Evolutionary conservation across 768 basidiomycete genomes (phyloP), one percentile per base, ranked within the genome.

Genomic region (Xerocomellus amylosporus): DNA sequence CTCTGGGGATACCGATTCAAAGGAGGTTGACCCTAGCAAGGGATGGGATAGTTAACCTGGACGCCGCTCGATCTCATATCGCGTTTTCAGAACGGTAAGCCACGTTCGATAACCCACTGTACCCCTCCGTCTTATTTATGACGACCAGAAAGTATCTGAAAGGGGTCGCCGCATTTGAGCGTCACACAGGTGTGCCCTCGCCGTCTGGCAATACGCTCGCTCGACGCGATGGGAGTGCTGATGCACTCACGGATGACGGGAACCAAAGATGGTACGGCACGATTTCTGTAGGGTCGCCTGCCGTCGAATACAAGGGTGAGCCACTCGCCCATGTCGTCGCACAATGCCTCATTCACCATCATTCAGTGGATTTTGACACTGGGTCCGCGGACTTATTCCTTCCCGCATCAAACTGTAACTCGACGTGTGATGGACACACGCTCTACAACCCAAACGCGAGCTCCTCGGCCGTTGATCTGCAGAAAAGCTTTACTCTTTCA

Each of bases 311-410:
- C 53, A 49, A 31, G 12, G 55, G 68, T 68, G 33, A 39, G 64
- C 34, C 15, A 20, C 30, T 30, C 22, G 19, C 30, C 13, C 15
- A n/a, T 31, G 3, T 24, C 14, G 2, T 37, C 10, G 20, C 6
- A 13, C 19, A 14, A 26, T 12, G n/a, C 30, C 26, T 40, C 24
- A 39, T 44, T 46, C 20, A 31, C 26, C 19, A 3, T 46, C 20
- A 9, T 36, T 2, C 30, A 68, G 65, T 70, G 50, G 64, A 68
- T 28, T 73, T 73, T 30, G 74, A 74, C 47, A 74, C 73, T 8
- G 74, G 73, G 13, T 71, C 70, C 14, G 58, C 69, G 12, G 73
- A 74, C 43, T 41, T 71, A 15, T 67, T 74, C 51, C 54, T 74
- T n/a, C 73, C 73, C 44, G 58, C 54, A 4, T 41, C 57, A 6